Percentiles rank a stretch among this genome's conserved stretches.
Conservation (phyloP, 2,329 filamentous ascomycete species). For the Periconia sp. region DNA sequence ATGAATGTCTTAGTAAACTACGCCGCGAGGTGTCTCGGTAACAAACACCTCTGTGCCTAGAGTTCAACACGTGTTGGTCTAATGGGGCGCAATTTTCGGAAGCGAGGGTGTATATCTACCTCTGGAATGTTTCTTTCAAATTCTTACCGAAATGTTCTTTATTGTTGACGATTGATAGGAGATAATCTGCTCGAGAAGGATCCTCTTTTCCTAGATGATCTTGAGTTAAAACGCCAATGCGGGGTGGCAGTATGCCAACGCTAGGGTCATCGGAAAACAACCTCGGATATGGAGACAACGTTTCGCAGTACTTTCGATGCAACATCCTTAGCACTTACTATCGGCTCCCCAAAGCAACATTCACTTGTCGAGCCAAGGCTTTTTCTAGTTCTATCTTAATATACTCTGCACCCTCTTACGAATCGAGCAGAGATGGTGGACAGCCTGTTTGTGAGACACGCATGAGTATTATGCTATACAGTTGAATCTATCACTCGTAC, state of each 20-base stretch:
- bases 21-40: too few relatives aligned
- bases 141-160: neutral
- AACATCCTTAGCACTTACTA: neutral
- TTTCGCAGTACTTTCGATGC: neutral
- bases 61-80: neutral
- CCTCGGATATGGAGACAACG: neutral
- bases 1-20: too few relatives aligned
- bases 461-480: neutral
- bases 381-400: neutral
- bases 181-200: neutral
- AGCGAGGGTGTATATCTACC: neutral
- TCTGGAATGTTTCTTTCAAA: neutral
- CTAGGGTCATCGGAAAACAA: neutral
- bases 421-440: neutral
- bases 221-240: neutral
- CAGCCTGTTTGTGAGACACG: neutral
- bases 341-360: too few relatives aligned
- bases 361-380: too few relatives aligned
- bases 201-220: neutral
- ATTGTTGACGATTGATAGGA: neutral
- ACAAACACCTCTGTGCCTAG: too few relatives aligned
- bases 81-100: neutral
- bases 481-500: neutral
- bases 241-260: neutral
- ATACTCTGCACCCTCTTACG: neutral